Evolutionary conservation across 1,284 basidiomycete species (phyloP).

Genomic region (Laetiporus sulphureus): DNA sequence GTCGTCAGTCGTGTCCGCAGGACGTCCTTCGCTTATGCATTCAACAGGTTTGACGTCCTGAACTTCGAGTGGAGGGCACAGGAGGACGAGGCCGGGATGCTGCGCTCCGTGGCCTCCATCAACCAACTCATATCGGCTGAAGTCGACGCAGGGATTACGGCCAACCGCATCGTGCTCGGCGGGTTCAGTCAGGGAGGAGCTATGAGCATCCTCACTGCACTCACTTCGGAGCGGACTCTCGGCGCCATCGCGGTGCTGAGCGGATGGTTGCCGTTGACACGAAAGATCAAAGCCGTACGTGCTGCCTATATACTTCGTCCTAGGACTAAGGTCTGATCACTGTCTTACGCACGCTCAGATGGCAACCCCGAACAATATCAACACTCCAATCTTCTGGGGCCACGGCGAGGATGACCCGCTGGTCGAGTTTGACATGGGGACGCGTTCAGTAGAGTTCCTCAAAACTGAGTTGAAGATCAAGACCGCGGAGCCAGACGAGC

Average conservation of each 20-base stretch:
- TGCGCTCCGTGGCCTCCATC: conserved; percentile 54
- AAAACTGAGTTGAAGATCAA: conserved; percentile 41
- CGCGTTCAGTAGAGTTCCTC: conserved; percentile 49
- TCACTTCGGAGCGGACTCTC: conserved; percentile 63
- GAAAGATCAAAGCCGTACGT: conserved; percentile 60
- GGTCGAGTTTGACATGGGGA: conserved; percentile 46
- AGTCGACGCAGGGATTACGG: conserved; percentile 61
- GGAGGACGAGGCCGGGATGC: conserved; percentile 75
- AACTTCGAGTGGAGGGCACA: conserved; percentile 54
- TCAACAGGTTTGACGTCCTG: conserved; percentile 68
- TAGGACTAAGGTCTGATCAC: not conserved
- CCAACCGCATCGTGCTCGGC: conserved; percentile 68
- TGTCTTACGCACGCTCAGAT: conserved; percentile 37
- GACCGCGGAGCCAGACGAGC: conserved; percentile 19
- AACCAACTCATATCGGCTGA: conserved; percentile 71
- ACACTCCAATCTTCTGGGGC: conserved; percentile 83
- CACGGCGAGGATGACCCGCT: conserved; percentile 78
- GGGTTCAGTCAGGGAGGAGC: conserved; percentile 88
- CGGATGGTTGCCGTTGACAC: conserved; percentile 67
- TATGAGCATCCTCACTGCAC: conserved; percentile 69
- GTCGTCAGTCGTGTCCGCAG: conserved; percentile 14
- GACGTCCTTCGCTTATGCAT: conserved; percentile 1
- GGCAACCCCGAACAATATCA: conserved; percentile 45
- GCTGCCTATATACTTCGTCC: not conserved
- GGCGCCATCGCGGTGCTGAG: conserved; percentile 72